Conservation (phyloP, 2,329 filamentous ascomycete species). For the Xylaria polymorpha region DNA sequence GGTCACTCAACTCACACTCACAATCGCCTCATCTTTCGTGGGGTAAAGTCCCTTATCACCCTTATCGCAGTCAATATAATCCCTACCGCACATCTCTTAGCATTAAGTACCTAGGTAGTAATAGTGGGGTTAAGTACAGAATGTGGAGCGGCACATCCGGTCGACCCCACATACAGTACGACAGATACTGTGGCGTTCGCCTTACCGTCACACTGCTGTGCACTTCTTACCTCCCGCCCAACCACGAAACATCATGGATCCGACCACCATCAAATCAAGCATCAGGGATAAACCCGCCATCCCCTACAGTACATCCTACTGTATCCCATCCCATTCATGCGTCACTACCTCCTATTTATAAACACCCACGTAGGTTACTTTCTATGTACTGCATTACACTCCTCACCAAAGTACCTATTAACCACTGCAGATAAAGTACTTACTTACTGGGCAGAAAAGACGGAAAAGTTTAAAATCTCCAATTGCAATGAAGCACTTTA, state of each 20-base stretch:
- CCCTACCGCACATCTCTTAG: not conserved
- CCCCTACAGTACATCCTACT: not conserved
- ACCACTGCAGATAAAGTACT: not conserved
- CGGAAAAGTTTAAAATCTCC: not conserved
- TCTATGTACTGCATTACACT: not conserved
- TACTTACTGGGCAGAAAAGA: not conserved
- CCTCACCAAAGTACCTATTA: not conserved
- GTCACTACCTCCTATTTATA: not conserved
- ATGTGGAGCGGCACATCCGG: not conserved
- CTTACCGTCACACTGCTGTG: not conserved
- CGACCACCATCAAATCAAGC: slow-evolving; percentile 1
- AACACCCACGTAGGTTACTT: not conserved
- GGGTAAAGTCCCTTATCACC: slow-evolving; percentile 15
- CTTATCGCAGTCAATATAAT: not conserved
- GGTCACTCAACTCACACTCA: too few species aligned
- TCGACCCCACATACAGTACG: slow-evolving; percentile 22
- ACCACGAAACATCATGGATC: slow-evolving; percentile 12
- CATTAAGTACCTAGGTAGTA: not conserved
- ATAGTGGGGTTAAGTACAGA: slow-evolving; percentile 1
- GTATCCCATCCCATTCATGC: slow-evolving; percentile 10
- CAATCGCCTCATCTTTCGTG: slow-evolving; percentile 8
- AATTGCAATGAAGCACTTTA: slow-evolving; percentile 1
- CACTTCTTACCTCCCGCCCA: not conserved
- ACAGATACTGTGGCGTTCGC: slow-evolving; percentile 7
- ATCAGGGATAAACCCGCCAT: slow-evolving; percentile 16